phyloP scores from a whole-genome alignment of 2,329 filamentous ascomycete genomes.

The Paramyrothecium roridum region DNA sequence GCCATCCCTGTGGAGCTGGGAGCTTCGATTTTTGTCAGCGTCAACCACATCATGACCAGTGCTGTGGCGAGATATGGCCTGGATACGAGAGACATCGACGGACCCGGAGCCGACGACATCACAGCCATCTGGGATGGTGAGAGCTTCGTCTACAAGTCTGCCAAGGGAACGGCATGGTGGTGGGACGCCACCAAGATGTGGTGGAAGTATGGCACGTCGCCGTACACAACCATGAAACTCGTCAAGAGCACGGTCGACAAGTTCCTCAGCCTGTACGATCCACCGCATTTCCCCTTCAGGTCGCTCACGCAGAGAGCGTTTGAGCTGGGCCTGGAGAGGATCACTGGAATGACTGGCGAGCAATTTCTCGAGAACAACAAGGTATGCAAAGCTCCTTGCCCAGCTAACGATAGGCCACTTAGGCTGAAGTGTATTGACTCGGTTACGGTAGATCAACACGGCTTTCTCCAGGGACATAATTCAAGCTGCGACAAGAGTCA shows the following conservation, averaged over 20 bases:
- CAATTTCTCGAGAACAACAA: slow-evolving; percentile 67
- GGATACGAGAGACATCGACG: slow-evolving; percentile 41
- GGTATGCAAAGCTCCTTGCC: slow-evolving; percentile 23
- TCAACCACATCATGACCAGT: slow-evolving; percentile 78
- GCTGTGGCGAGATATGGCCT: slow-evolving; percentile 72
- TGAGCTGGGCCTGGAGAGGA: slow-evolving; percentile 62
- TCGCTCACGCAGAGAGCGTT: slow-evolving; percentile 68
- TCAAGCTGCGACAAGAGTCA: slow-evolving; percentile 87
- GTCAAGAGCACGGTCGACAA: slow-evolving; percentile 68
- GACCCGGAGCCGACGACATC: slow-evolving; percentile 46
- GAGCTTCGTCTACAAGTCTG: slow-evolving; percentile 66
- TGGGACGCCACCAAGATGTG: slow-evolving; percentile 77
- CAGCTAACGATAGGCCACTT: not conserved
- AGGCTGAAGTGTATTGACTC: slow-evolving; percentile 2
- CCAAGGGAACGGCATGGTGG: slow-evolving; percentile 62
- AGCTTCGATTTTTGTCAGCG: slow-evolving; percentile 84
- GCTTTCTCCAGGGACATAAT: slow-evolving; percentile 77
- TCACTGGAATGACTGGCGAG: slow-evolving; percentile 69
- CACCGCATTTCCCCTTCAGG: slow-evolving; percentile 78
- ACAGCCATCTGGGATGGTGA: slow-evolving; percentile 84
- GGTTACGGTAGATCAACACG: slow-evolving; percentile 47
- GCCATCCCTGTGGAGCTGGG: slow-evolving; percentile 76
- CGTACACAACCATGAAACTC: slow-evolving; percentile 68
- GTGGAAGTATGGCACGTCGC: slow-evolving; percentile 82
- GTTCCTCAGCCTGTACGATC: slow-evolving; percentile 78